Base-by-base conservation (phyloP, 2,329 filamentous ascomycete genomes). In the Metarhizium humberi region DNA sequence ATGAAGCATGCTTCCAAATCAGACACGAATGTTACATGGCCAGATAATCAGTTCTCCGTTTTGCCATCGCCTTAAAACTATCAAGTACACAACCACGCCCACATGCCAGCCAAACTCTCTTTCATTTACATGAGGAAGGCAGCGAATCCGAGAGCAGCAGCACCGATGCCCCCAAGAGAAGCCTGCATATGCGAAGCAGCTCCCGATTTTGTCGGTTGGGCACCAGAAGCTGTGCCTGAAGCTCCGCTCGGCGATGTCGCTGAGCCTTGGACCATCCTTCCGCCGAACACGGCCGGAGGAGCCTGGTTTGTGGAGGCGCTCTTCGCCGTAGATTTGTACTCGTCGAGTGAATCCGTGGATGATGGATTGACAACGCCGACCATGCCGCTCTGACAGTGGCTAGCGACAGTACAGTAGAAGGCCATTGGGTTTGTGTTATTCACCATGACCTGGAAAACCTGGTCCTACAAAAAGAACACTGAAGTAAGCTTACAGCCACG, bases 371-470 rank as follows among this genome's bases (percentile, higher is more conserved):
- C 59, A 46, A 63, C 64, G 34, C 63, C 65, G 7, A 68, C 61
- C 67, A 69, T 68, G 48, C 67, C 67, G 7, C 40, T 55, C 60
- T 65, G 60, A 57, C 67, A 70, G 58, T 70, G 65, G 18, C 54
- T 53, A 18, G 46, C 58, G 50, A 58, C 55, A 34, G 58, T 60
- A 56, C 66, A 70, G 62, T 69, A 70, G 57, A 65, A 64, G 54
- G 65, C 64, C 20, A 66, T 60, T 46, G 67, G 63, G 30, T 67
- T 59, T 3, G 66, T 68, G 56, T 57, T 59, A 55, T 65, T 64
- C 43, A 70, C 57, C 10, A 55, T 60, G 51, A 70, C 62, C 36
- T 54, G 57, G 57, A 63, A 63, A 34, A 61, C 58, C 29, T 54
- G 50, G 16, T 51, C 32, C 61, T 63, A 49, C 14, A 50, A 29